phyloP scores from a whole-genome alignment of 1,139 yeast genomes.

The Magnusiomyces sp. region DNA sequence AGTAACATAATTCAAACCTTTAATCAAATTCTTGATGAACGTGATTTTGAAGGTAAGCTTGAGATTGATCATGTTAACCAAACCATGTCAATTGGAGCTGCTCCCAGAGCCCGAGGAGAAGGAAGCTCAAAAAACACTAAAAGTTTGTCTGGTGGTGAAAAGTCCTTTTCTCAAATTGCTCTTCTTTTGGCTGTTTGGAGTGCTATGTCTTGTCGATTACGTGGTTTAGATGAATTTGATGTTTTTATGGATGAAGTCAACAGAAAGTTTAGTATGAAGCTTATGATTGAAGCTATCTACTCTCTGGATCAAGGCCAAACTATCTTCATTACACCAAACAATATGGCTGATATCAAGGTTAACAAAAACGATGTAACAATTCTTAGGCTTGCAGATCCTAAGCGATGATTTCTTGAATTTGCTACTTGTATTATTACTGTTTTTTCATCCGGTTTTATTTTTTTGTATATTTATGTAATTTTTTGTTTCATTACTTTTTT shows the following conservation, averaged over 20 bases:
- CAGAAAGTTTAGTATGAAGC: slow-evolving; percentile 66
- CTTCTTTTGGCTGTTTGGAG: slow-evolving; percentile 86
- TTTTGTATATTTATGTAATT: background rate
- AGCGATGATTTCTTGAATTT: slow-evolving; percentile 12
- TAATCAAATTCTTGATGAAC: slow-evolving; percentile 25
- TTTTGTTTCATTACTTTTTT: too few species aligned
- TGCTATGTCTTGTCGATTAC: slow-evolving; percentile 75
- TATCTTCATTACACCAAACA: slow-evolving; percentile 93
- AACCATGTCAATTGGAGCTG: slow-evolving; percentile 22
- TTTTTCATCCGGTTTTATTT: background rate
- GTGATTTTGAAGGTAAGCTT: slow-evolving; percentile 72
- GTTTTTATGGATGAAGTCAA: slow-evolving; percentile 96
- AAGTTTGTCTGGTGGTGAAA: slow-evolving; percentile 85
- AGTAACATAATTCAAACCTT: slow-evolving; percentile 18
- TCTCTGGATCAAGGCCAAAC: slow-evolving; percentile 51
- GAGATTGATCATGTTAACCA: slow-evolving; percentile 50
- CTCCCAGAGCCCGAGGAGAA: slow-evolving; percentile 30
- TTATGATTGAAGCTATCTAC: slow-evolving; percentile 61
- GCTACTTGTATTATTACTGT: background rate
- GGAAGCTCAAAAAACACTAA: background rate
- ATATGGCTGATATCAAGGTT: slow-evolving; percentile 62
- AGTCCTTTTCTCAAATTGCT: slow-evolving; percentile 87
- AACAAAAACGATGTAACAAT: slow-evolving; percentile 56
- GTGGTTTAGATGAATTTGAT: slow-evolving; percentile 95
- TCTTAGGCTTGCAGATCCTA: slow-evolving; percentile 58